Evolutionary conservation across 2,329 filamentous ascomycete species (phyloP), one percentile per base, ranked within the genome.

Genomic region (Coleophoma crateriformis): DNA sequence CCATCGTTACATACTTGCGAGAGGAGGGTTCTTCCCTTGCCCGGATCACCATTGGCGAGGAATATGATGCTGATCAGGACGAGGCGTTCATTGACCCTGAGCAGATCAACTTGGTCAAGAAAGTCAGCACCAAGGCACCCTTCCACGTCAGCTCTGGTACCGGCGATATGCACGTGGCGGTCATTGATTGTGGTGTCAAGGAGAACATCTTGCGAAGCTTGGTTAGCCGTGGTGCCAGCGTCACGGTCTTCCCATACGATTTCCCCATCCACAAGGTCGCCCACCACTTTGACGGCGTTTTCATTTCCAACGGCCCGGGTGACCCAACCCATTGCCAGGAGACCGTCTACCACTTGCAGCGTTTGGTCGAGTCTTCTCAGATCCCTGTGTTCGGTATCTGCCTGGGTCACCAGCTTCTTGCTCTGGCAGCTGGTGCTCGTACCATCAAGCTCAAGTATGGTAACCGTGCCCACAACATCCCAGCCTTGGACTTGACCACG

Each of bases 371-470:
- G 69, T 85, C 83, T 20, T 96, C 90, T 44, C 85, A 90, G 61
- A 81, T 96, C 33, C 94, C 94, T 51, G 85, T 99, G 71, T 95
- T 99, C 84, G 94, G 94, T 62, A 97, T 99, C 66, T 99, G 94
- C 69, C 82, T 99, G 58, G 94, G 94, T 57, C 94, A 99, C 73
- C 94, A 99, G 78, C 84, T 99, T 47, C 79, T 99, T 51, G 92
- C 91, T 57, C 81, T 96, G 60, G 90, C 94, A 45, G 80, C 87
- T 52, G 94, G 94, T 56, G 94, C 89, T 48, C 80, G 83, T 62
- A 97, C 94, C 54, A 86, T 95, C 74, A 97, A 97, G 82, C 83
- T 99, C 72, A 97, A 97, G 82, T 99, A 96, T 71, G 94, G 94
- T 65, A 99, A 99, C 81, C 88, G 94, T 61, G 94, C 91, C 15